Percentiles rank a stretch among this genome's conserved stretches.
Evolutionary conservation across 139 green algal species (phyloP).

Genomic region (Deuterostichococcus epilithicus): DNA sequence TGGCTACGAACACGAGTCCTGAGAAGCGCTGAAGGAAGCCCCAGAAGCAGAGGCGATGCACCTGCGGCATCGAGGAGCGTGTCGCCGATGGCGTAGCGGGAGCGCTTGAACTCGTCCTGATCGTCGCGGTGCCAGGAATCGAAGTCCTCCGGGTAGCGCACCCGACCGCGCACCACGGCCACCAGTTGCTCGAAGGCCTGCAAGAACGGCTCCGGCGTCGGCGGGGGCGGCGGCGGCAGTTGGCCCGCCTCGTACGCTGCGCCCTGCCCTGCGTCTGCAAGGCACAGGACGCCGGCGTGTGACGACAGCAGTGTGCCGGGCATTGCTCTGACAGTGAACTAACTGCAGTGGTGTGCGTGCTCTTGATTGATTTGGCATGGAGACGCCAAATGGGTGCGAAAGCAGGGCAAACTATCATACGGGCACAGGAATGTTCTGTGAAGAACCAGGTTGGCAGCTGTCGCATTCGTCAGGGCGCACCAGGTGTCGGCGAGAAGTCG

Average conservation of each 20-base stretch:
- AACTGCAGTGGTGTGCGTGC: too few species aligned
- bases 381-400: too few species aligned
- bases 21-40: too few species aligned
- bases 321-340: too few species aligned
- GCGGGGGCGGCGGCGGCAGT: slow-evolving; percentile 3
- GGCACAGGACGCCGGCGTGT: neutral
- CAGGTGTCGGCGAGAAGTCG: slow-evolving; percentile 12
- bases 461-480: neutral
- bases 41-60: neutral
- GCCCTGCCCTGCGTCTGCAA: neutral
- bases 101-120: slow-evolving; percentile 63
- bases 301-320: too few species aligned
- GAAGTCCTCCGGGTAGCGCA: slow-evolving; percentile 45
- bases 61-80: slow-evolving; percentile 61
- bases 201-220: slow-evolving; percentile 51
- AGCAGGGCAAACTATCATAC: too few species aligned
- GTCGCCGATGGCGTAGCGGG: slow-evolving; percentile 59
- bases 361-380: too few species aligned
- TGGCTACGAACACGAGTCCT: too few species aligned
- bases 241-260: slow-evolving; percentile 36
- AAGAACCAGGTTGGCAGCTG: too few species aligned
- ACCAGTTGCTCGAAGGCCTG: slow-evolving; percentile 74
- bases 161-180: slow-evolving; percentile 44
- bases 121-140: slow-evolving; percentile 58
- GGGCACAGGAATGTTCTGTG: too few species aligned